Conservation (phyloP, 2,329 filamentous ascomycete genomes). For the Fusarium incarnatum region DNA sequence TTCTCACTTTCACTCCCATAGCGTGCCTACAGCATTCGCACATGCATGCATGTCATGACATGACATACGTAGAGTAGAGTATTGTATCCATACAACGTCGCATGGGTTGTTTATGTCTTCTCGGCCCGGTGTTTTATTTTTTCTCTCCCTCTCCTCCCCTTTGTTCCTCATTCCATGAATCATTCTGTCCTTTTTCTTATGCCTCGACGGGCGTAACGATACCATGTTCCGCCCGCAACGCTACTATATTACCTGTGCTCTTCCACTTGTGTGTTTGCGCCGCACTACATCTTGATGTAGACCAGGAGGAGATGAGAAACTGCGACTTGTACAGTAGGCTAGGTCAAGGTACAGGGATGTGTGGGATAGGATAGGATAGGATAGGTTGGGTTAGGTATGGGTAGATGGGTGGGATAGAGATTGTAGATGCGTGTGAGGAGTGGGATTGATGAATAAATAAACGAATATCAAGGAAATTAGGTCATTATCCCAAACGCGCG, state of each 20-base stretch:
- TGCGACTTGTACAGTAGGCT: background rate
- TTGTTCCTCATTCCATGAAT: conserved; percentile 7
- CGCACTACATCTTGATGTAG: conserved; percentile 15
- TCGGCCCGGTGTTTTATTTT: background rate
- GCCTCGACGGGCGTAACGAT: conserved; percentile 24
- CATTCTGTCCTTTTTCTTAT: conserved; percentile 9
- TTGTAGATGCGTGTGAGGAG: background rate
- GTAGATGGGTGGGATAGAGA: conserved; percentile 27
- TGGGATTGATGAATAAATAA: background rate
- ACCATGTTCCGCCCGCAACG: conserved; percentile 32
- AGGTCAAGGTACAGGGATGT: background rate
- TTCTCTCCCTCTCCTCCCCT: background rate
- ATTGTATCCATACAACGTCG: background rate
- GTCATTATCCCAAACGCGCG: conserved; percentile 13
- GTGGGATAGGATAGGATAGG: background rate
- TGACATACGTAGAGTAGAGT: background rate
- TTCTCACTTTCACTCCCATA: background rate
- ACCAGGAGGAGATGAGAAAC: conserved; percentile 4
- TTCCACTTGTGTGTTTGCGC: conserved; percentile 31
- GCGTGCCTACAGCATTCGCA: background rate
- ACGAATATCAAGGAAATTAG: conserved; percentile 26
- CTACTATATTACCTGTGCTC: conserved; percentile 29
- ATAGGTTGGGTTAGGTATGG: background rate
- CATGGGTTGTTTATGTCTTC: conserved; percentile 12
- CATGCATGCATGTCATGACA: background rate